These are phyloP conservation scores for Holtermanniella nyarrowii DNA, from an alignment of 768 basidiomycete genomes.

Conservation along the genomic window DNA sequence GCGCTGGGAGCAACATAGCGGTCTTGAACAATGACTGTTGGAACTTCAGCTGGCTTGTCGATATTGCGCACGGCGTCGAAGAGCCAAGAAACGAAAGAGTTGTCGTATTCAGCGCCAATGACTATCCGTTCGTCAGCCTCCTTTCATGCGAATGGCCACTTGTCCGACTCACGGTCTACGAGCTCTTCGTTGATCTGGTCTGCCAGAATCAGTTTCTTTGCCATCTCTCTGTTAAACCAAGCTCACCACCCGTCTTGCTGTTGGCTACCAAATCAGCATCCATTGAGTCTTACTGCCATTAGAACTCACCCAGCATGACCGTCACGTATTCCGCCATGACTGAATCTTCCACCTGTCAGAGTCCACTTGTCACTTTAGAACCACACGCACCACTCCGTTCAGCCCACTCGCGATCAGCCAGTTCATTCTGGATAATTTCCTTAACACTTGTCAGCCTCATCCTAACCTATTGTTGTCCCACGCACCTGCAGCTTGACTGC, in stretches of 20 bases:
- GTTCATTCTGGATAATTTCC: slow-evolving; percentile 29
- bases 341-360: slow-evolving; percentile 18
- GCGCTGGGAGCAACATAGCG: not conserved
- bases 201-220: not conserved
- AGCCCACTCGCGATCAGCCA: slow-evolving; percentile 35
- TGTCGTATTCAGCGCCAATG: slow-evolving; percentile 19
- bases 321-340: slow-evolving; percentile 41
- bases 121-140: slow-evolving; percentile 3
- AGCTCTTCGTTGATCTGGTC: slow-evolving; percentile 34
- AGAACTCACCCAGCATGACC: slow-evolving; percentile 33
- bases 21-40: not conserved
- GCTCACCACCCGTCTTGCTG: slow-evolving; percentile 23
- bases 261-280: slow-evolving; percentile 20
- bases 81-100: slow-evolving; percentile 32
- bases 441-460: no score
- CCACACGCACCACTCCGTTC: slow-evolving; percentile 23
- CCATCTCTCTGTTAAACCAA: not conserved
- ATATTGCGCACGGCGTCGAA: slow-evolving; percentile 20
- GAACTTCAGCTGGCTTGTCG: slow-evolving; percentile 1
- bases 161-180: slow-evolving; percentile 25
- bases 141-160: not conserved
- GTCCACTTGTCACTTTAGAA: no score
- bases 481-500: not conserved
- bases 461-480: slow-evolving; percentile 10
- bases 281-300: no score